Evolutionary conservation across 495 filamentous ascomycete species (phyloP), one percentile per base, ranked within the genome.

Genomic region (Penicillium robsamsonii): DNA sequence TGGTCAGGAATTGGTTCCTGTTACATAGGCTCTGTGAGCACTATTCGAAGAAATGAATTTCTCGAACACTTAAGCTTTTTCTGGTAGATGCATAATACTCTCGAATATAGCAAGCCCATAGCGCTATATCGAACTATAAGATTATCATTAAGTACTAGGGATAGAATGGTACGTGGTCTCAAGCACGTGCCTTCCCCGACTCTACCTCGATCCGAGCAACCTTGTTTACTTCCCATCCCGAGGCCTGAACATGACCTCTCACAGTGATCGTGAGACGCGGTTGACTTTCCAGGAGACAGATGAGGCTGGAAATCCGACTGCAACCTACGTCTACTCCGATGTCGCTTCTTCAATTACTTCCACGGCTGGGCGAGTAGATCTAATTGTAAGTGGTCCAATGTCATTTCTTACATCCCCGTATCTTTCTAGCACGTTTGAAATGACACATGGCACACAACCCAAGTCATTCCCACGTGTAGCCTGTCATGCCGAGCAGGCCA

Each of bases 261-360:
- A 37, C 38, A 49, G 46, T 3, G 22, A 22, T 22, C 22, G 2
- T 22, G 37, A 56, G 5, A 33, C 22, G 4, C 37, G 40, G 6
- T 30, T 76, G 22, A 65, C 65, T n/a, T 61, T 78, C 27, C 67
- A 33, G 9, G 75, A 78, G 51, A 73, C 72, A 30, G 69, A 76
- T 43, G 71, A 76, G 40, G 64, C 70, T n/a, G 65, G 70, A 11
- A 60, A 66, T 48, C 63, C 65, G 43, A 69, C 57, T 11, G 68
- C 65, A n/a, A 72, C 70, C 2, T 75, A 70, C 43, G 56, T 78
- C 56, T 78, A 70, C 49, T 71, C 75, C 1, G 41, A 63, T 42
- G 33, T 11, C 35, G 35, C 35, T 38, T 17, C 33, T 11, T 35
- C 35, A 5, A 4, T 27, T 13, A 38, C 46, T 8, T 17, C 55